phyloP scores from a whole-genome alignment of 1,139 yeast genomes.

The Suhomyces bribrorum region DNA sequence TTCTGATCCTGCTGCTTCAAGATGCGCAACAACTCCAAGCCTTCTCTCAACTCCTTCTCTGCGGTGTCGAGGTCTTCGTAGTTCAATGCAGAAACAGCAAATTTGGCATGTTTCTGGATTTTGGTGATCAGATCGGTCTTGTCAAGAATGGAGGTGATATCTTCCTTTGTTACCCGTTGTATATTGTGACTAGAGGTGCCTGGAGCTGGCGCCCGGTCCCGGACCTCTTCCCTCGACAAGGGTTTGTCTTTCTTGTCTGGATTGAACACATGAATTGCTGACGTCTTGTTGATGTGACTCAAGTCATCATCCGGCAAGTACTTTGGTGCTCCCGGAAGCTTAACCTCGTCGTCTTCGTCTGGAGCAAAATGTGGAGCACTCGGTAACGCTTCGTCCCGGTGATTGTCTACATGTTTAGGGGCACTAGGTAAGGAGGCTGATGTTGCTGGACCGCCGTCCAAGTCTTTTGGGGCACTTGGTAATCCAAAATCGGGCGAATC shows the following conservation, averaged over 20 bases:
- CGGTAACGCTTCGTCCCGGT: conserved; percentile 5
- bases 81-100: conserved; percentile 90
- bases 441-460: not conserved
- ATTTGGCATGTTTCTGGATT: conserved; percentile 85
- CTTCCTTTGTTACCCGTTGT: conserved; percentile 32
- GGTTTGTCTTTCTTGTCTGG: conserved; percentile 19
- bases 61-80: conserved; percentile 90
- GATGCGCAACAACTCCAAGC: conserved; percentile 48
- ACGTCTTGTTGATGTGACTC: conserved; percentile 38
- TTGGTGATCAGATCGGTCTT: conserved; percentile 61
- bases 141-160: conserved; percentile 53
- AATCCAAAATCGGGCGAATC: not conserved
- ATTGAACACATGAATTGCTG: conserved; percentile 41
- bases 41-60: conserved; percentile 64
- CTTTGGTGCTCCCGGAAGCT: conserved; percentile 47
- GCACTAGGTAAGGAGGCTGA: not conserved
- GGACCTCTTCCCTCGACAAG: not conserved
- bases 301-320: conserved; percentile 45
- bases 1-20: no score
- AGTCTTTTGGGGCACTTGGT: conserved; percentile 5
- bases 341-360: conserved; percentile 20
- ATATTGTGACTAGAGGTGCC: conserved; percentile 1
- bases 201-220: conserved; percentile 3
- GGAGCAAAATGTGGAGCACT: conserved; percentile 10
- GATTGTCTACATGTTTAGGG: not conserved